Percentiles rank a stretch among this genome's conserved stretches.
phyloP scores from a whole-genome alignment of 2,329 filamentous ascomycete genomes.

The Trichophyton verrucosum region DNA sequence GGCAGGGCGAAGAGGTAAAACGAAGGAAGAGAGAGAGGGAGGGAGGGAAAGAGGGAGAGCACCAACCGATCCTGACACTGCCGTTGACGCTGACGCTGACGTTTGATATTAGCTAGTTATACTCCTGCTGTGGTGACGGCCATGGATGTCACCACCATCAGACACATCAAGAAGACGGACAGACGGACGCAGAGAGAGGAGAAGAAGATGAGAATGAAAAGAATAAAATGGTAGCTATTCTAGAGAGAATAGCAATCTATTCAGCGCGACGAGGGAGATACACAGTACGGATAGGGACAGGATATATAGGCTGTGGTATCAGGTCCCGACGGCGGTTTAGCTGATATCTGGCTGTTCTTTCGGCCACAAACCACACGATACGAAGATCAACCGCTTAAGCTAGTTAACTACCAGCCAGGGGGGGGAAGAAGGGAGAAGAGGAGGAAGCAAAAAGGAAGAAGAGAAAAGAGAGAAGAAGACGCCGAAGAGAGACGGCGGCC shows the following conservation, averaged over 20 bases:
- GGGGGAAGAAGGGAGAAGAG: neutral
- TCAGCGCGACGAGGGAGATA: neutral
- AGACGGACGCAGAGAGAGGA: neutral
- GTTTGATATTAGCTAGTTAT: neutral
- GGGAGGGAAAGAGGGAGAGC: neutral
- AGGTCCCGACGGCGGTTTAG: neutral
- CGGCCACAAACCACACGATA: neutral
- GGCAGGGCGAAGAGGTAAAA: neutral
- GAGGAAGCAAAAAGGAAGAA: neutral
- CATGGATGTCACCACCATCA: neutral
- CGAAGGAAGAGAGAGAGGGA: neutral
- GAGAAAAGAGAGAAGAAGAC: neutral
- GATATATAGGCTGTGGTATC: neutral
- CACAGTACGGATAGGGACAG: neutral
- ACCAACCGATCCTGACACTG: neutral
- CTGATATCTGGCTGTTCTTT: neutral
- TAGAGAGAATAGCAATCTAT: neutral
- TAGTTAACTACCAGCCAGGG: neutral
- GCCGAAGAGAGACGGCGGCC: neutral
- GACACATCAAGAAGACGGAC: too few species aligned
- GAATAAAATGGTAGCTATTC: neutral
- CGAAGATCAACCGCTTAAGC: neutral
- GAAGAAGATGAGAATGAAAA: neutral
- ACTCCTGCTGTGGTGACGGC: neutral
- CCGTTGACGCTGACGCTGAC: too few species aligned